Evolutionary conservation across 2,329 filamentous ascomycete species (phyloP).

Genomic region (Gnomoniopsis sp.): DNA sequence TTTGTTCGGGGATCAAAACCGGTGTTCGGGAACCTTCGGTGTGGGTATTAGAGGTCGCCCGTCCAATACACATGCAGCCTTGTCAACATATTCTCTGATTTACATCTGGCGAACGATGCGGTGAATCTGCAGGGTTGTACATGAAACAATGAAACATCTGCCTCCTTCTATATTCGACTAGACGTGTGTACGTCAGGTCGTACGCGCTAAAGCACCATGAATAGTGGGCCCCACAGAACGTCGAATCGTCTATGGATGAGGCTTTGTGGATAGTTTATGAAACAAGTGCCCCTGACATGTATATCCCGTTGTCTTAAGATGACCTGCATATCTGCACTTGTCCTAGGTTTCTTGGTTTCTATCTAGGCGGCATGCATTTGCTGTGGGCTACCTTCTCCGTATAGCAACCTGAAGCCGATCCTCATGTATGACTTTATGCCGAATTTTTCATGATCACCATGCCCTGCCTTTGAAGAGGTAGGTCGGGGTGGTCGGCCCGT

Average conservation of each 20-base stretch:
- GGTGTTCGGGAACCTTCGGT: not conserved
- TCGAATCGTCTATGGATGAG: not conserved
- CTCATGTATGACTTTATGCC: not conserved
- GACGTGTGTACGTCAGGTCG: not conserved
- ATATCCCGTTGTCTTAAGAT: too few relatives aligned
- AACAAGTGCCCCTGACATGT: not conserved
- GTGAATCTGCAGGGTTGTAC: not conserved
- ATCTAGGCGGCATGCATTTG: not conserved
- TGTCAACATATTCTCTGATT: not conserved
- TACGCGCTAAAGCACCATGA: not conserved
- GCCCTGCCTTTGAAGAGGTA: not conserved
- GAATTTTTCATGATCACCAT: not conserved
- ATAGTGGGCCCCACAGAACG: not conserved
- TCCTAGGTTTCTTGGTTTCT: not conserved
- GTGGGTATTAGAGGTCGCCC: not conserved
- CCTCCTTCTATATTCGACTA: not conserved
- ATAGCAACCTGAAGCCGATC: not conserved
- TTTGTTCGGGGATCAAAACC: not conserved
- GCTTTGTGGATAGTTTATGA: not conserved
- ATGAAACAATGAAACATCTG: not conserved
- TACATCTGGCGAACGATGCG: not conserved
- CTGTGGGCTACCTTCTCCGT: not conserved
- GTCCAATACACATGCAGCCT: too few relatives aligned
- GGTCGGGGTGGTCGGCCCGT: constrained; percentile 1
- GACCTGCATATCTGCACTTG: not conserved